Base-by-base conservation (phyloP, 305 asterid species). In the Ilex paraguariensis region DNA sequence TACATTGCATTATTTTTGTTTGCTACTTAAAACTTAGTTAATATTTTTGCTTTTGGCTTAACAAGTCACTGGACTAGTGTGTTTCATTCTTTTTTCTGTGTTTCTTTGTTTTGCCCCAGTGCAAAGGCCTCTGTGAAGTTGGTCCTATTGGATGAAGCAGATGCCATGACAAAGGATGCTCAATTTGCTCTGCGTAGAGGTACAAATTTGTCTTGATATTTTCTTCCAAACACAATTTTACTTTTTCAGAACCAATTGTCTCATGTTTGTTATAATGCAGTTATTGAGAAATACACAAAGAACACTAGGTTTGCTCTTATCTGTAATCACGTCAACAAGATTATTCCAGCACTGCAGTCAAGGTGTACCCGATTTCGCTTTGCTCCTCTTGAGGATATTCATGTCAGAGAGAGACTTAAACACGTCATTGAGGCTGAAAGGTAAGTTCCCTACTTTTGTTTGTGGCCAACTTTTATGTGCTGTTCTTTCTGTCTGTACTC, bases 121-220 rank as follows among this genome's bases (percentile, higher is more conserved):
- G 84, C 82, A 61, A 90, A 90, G 72, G 54, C 83, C 57, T 72
- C 95, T 55, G 95, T 93, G 42, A 93, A 93, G 76, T 58, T 93
- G 82, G 87, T 93, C 67, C 74, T 93, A 56, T 75, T 93, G 90
- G 99, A 93, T 57, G 99, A 93, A 78, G 81, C 97, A 67, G 99
- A 93, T 83, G 99, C 99, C 63, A 93, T 93, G 99, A 93, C 97
- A 62, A 93, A 93, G 84, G 99, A 93, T 75, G 99, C 99, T 63
- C 97, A 93, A 70, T 87, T 90, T 68, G 96, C 99, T 67, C 81
- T 93, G 33, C 99, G 99, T 12, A 83, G 99, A 90, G 99, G 99
- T 85, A 82, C 73, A 83, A 59, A 61, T 36, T 36, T 49, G 30
- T 31, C 50, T 62, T 76, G 30, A 53, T 13, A 8, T 10, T 52